A percentile compares a stretch with the other conserved stretches of the same genome.
These are phyloP conservation scores for Spergularia bocconei DNA, from an alignment of 148 eudicot species.

Conservation along the genomic window DNA sequence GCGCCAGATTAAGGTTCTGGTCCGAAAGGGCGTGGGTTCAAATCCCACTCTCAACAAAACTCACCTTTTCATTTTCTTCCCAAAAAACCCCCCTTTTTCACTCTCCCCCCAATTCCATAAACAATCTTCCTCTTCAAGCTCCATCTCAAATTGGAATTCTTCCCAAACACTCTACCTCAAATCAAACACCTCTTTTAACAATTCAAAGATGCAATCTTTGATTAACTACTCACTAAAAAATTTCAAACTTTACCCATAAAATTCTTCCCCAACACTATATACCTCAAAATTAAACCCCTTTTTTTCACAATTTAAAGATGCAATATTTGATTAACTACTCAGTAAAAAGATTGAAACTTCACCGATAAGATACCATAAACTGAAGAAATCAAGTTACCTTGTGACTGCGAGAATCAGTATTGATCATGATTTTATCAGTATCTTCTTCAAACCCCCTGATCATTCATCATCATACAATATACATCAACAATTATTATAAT, in stretches of 20 bases:
- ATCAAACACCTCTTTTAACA: too few species aligned
- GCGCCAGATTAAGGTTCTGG: constrained; percentile 99
- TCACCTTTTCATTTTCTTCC: too few species aligned
- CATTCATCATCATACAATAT: background rate
- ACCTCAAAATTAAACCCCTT: too few species aligned
- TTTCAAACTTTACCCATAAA: background rate
- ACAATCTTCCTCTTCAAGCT: background rate
- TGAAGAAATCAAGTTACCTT: constrained; percentile 45
- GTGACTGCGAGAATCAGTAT: constrained; percentile 65
- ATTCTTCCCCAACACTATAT: background rate
- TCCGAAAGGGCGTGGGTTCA: constrained; percentile 99
- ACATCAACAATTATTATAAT: too few species aligned
- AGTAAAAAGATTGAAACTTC: too few species aligned
- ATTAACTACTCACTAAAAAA: background rate
- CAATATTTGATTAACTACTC: too few species aligned
- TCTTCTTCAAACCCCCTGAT: constrained; percentile 67
- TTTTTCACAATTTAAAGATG: too few species aligned
- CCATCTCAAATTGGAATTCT: background rate
- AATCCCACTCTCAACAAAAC: constrained; percentile 92
- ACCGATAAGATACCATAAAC: background rate
- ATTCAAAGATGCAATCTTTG: too few species aligned
- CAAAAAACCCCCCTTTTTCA: too few species aligned
- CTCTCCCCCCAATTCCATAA: background rate
- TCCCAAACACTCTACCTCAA: too few species aligned
- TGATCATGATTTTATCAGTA: constrained; percentile 67